Conservation (phyloP, 2,329 filamentous ascomycete genomes). For the Aspergillus novofumigatus region DNA sequence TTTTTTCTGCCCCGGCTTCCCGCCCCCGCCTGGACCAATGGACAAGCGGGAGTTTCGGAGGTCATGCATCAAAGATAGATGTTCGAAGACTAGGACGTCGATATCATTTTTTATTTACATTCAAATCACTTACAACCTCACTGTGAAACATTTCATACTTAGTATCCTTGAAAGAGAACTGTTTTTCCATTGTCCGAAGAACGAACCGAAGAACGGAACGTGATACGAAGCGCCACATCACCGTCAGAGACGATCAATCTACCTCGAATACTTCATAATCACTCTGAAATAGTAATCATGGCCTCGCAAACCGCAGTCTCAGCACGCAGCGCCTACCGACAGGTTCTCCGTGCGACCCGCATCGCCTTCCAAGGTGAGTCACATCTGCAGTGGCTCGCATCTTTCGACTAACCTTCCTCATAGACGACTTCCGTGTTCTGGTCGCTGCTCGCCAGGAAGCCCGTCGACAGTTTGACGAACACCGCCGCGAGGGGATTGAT, state of each 20-base stretch:
- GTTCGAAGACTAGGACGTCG: neutral
- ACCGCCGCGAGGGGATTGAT: conserved; percentile 58
- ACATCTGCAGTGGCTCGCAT: neutral
- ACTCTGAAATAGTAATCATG: conserved; percentile 11
- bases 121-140: neutral
- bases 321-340: conserved; percentile 73
- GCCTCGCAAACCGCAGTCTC: conserved; percentile 40
- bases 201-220: neutral
- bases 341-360: conserved; percentile 73
- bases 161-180: neutral
- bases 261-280: neutral
- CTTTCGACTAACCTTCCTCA: neutral
- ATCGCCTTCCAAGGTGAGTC: conserved; percentile 74
- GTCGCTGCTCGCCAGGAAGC: conserved; percentile 68
- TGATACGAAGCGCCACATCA: neutral
- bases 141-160: neutral
- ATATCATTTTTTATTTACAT: neutral
- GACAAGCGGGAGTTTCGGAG: conserved; percentile 21
- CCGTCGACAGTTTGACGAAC: conserved; percentile 67
- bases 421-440: conserved; percentile 69
- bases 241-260: neutral
- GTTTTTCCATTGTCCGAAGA: neutral
- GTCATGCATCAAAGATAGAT: conserved; percentile 7
- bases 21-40: conserved; percentile 26
- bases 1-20: conserved; percentile 34